Conservation (phyloP, 2,329 filamentous ascomycete genomes). For the Claviceps sp. region DNA sequence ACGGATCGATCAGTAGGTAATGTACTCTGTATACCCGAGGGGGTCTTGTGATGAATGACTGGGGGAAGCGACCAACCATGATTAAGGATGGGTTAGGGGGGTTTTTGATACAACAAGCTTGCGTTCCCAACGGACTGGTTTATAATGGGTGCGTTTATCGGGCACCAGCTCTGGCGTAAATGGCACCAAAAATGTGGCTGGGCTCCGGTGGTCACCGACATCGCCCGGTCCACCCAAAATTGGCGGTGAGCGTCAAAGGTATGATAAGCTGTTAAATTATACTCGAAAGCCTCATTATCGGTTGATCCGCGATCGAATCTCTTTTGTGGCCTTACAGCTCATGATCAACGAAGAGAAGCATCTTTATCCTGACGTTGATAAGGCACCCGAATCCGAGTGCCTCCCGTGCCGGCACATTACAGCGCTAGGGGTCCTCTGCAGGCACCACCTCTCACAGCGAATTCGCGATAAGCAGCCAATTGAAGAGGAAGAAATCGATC, state of each 20-base stretch:
- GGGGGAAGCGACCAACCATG: too few relatives aligned
- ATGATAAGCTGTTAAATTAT: background rate
- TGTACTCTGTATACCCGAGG: too few relatives aligned
- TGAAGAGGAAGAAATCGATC: background rate
- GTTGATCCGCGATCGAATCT: background rate
- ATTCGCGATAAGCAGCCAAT: background rate
- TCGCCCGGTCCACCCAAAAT: too few relatives aligned
- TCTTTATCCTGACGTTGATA: background rate
- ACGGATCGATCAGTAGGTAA: too few relatives aligned
- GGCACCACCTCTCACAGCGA: background rate
- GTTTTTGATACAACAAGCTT: too few relatives aligned
- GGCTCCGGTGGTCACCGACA: too few relatives aligned
- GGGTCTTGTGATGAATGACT: too few relatives aligned
- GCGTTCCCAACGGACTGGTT: too few relatives aligned
- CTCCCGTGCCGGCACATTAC: background rate
- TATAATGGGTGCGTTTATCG: too few relatives aligned
- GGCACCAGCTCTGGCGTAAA: too few relatives aligned
- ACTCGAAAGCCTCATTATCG: background rate
- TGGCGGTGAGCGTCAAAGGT: background rate
- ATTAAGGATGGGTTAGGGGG: too few relatives aligned
- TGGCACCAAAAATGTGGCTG: too few relatives aligned
- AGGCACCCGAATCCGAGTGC: background rate
- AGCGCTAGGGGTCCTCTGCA: background rate
- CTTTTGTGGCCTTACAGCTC: background rate
- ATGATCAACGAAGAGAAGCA: background rate